phyloP scores from a whole-genome alignment of 2,329 filamentous ascomycete genomes.

The Xylaria arbuscula region DNA sequence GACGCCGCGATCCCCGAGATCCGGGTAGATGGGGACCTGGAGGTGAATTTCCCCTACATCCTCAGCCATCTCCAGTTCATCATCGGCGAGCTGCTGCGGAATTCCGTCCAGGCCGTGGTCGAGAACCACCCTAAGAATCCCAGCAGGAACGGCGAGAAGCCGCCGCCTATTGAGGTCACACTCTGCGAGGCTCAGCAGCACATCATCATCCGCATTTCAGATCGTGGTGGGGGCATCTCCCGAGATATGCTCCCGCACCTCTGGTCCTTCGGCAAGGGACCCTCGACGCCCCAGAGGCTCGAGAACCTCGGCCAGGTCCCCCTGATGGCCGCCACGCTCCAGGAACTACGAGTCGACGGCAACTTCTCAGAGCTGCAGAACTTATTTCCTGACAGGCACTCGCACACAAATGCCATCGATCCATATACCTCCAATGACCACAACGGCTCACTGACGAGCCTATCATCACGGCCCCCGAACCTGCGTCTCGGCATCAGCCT shows the following conservation, averaged over 20 bases:
- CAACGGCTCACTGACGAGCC: conserved; percentile 77
- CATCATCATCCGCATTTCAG: conserved; percentile 95
- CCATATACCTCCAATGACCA: conserved; percentile 37
- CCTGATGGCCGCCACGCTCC: conserved; percentile 90
- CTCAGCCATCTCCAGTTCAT: conserved; percentile 97
- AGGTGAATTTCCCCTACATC: conserved; percentile 95
- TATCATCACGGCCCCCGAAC: conserved; percentile 86
- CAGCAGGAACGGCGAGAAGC: conserved; percentile 51
- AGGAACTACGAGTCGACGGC: conserved; percentile 75
- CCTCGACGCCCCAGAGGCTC: conserved; percentile 79
- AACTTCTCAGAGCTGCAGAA: conserved; percentile 44
- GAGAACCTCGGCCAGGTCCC: conserved; percentile 88
- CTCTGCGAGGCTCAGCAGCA: conserved; percentile 95
- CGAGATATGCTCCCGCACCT: conserved; percentile 86
- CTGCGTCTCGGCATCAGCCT: conserved; percentile 91
- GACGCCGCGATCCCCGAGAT: conserved; percentile 81
- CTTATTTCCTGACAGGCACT: conserved; percentile 19
- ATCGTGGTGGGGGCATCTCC: conserved; percentile 92
- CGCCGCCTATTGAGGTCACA: conserved; percentile 90
- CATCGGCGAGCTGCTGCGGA: conserved; percentile 91
- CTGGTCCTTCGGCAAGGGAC: conserved; percentile 97
- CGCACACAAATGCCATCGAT: neutral
- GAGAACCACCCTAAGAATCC: conserved; percentile 70
- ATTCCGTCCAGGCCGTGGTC: conserved; percentile 92
- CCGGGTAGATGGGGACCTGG: conserved; percentile 82